phyloP scores from a whole-genome alignment of 208 protist genomes.

The Acanthamoeba royreba region DNA sequence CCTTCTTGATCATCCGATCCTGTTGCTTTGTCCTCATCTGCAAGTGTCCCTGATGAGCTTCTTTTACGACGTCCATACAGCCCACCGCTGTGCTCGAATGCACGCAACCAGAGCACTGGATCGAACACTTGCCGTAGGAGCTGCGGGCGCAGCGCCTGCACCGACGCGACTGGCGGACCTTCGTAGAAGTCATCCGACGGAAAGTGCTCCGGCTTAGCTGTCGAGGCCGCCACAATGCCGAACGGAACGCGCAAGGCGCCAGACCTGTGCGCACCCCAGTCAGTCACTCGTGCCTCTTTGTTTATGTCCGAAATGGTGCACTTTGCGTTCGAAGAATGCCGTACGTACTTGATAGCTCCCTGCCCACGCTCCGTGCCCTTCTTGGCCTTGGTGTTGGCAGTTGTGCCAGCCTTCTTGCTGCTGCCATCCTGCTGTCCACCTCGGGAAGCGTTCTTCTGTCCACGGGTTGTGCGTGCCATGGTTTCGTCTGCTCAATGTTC shows the following conservation, averaged over 20 bases:
- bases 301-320: background rate
- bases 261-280: background rate
- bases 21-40: background rate
- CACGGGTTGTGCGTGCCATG: no score
- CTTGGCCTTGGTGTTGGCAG: background rate
- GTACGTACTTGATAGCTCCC: background rate
- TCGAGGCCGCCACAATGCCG: constrained; percentile 1
- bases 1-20: background rate
- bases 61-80: background rate
- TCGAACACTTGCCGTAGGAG: background rate
- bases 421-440: no score
- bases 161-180: background rate
- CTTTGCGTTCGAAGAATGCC: background rate
- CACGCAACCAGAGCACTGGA: constrained; percentile 4
- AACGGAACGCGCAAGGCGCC: background rate
- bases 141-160: background rate
- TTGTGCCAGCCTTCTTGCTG: background rate
- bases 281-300: background rate
- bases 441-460: no score
- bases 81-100: background rate
- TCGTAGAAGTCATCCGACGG: background rate
- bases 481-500: no score
- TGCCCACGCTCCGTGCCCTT: background rate
- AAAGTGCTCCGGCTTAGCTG: background rate
- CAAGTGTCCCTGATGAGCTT: background rate